phyloP scores from a whole-genome alignment of 2,329 filamentous ascomycete genomes.

The Calonectria crousiana region DNA sequence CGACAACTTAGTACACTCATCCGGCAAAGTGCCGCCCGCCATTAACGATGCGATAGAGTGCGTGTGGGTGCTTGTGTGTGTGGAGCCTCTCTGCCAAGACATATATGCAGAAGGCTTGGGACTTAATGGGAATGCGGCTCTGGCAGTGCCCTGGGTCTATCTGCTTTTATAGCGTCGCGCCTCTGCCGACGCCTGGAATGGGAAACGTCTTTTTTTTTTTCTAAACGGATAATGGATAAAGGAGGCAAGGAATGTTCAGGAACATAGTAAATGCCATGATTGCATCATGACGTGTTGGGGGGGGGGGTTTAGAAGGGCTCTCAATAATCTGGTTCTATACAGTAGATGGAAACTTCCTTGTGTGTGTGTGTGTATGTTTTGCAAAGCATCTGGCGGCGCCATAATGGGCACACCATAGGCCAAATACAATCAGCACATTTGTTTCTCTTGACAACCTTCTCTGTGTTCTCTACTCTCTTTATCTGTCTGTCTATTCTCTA shows the following conservation, averaged over 20 bases:
- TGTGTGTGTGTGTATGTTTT: background rate
- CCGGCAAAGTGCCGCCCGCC: background rate
- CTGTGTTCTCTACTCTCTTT: background rate
- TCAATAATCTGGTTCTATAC: background rate
- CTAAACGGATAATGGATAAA: background rate
- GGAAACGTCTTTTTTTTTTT: background rate
- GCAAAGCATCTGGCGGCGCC: background rate
- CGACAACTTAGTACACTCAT: background rate
- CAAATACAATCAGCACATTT: background rate
- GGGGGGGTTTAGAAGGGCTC: no score
- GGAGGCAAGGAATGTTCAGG: background rate
- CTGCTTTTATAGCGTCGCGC: conserved; percentile 4
- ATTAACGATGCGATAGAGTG: background rate
- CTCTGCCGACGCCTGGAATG: conserved; percentile 10
- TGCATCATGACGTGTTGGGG: background rate
- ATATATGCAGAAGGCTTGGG: conserved; percentile 8
- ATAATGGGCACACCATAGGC: background rate
- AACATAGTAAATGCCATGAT: background rate
- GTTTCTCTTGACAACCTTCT: background rate
- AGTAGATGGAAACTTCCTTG: background rate
- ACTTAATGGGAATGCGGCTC: conserved; percentile 17
- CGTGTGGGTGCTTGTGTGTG: background rate
- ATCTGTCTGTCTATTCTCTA: background rate
- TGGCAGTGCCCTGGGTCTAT: background rate
- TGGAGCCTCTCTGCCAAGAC: background rate